Conservation (phyloP, 352 stramenopile species). For the Globisporangium perplexum region DNA sequence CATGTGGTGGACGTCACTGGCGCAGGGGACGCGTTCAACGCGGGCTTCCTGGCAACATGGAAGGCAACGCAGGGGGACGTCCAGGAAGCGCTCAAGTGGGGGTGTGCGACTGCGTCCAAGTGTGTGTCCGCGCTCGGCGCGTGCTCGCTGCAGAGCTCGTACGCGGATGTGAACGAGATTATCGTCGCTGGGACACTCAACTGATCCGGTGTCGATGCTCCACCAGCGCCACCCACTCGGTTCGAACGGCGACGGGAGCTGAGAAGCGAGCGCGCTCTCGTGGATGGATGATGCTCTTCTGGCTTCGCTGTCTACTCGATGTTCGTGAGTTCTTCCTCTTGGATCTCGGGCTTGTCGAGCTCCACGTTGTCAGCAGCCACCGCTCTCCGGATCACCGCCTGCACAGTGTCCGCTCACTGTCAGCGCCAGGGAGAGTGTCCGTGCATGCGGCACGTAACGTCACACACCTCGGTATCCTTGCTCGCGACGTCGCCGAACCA, state of each 20-base stretch:
- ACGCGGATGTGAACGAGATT: slow-evolving; percentile 38
- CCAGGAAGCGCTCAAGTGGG: slow-evolving; percentile 48
- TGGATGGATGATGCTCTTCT: not conserved
- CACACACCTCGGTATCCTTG: slow-evolving; percentile 29
- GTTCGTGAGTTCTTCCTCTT: not conserved
- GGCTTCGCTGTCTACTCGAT: not conserved
- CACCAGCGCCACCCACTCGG: no score
- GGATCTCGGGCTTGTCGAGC: not conserved
- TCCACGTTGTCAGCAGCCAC: slow-evolving; percentile 25
- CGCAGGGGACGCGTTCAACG: slow-evolving; percentile 84
- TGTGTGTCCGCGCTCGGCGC: slow-evolving; percentile 51
- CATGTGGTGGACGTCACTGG: slow-evolving; percentile 76
- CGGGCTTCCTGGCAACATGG: slow-evolving; percentile 69
- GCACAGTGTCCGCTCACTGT: no score
- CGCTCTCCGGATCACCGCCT: slow-evolving; percentile 26
- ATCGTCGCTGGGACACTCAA: slow-evolving; percentile 14
- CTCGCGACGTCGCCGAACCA: slow-evolving; percentile 47
- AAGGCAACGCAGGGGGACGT: slow-evolving; percentile 48
- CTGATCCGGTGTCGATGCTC: not conserved
- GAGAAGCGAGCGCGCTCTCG: not conserved
- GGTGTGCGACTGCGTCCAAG: slow-evolving; percentile 59
- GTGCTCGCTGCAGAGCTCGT: slow-evolving; percentile 36
- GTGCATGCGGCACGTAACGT: not conserved
- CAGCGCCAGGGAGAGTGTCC: not conserved
- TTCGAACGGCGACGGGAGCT: no score